Evolutionary conservation across 2,329 filamentous ascomycete genomes (phyloP), one percentile per base, ranked within the genome.

Genomic region (Macrophomina phaseolina): DNA sequence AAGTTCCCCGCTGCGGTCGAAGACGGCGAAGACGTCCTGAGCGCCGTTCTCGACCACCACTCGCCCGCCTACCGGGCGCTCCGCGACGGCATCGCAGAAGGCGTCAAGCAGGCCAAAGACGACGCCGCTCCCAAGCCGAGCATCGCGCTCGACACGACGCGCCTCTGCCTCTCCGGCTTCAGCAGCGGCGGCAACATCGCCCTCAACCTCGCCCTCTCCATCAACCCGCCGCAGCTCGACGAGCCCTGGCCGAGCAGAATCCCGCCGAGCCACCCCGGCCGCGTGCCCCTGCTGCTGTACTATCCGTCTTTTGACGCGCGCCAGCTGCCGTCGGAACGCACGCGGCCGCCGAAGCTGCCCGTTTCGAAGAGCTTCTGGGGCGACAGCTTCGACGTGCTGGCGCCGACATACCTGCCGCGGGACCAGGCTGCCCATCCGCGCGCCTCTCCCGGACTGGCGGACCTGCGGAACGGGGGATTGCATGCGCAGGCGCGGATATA

Each of bases 131-230:
- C 38, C 68, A 14, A 38, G 30, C 30, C 45, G 4, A 16, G 18
- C 6, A 73, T 78, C 40, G 72, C 70, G 5, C 75, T 81, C 6
- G 81, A 84, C 69, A 73, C 77, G 5, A 72, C 73, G 1, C 76
- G 76, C 5, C 76, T 83, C 4, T 74, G 76, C 23, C 75, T 83
- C 30, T 80, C 80, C 2, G 82, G 82, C 23, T 83, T 83, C 71
- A 81, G 79, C 34, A 78, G 78, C 12, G 82, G 81, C 38, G 81
- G 81, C 23, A 83, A 83, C 67, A 78, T 84, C n/a, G 81, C 81
- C 0, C 71, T 83, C 55, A 81, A 81, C 67, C 77, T 81, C 71
- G 79, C 75, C 16, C 68, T 81, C 2, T 75, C 74, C 30, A 74
- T 78, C 14, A 48, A 68, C 11, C 74, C 75, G 40, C 73, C 71